A percentile compares a stretch with the other conserved stretches of the same genome.
These are phyloP conservation scores for Ceratocystis albifundus DNA, from an alignment of 2,329 filamentous ascomycete species.

Conservation along the genomic window DNA sequence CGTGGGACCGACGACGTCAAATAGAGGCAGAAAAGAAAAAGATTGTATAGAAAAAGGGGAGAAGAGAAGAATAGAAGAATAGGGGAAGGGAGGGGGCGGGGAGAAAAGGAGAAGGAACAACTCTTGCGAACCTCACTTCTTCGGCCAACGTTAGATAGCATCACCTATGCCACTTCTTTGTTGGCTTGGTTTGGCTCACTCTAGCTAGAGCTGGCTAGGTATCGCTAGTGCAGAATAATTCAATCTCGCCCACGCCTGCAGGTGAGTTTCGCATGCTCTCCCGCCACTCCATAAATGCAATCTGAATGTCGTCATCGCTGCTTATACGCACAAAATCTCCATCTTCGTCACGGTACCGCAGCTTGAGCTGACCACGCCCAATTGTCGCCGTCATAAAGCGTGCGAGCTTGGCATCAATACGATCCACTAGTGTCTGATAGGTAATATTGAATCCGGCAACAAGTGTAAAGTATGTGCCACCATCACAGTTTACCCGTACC, in stretches of 20 bases:
- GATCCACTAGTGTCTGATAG: constrained; percentile 84
- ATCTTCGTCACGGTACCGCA: constrained; percentile 86
- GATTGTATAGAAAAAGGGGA: constrained; percentile 21
- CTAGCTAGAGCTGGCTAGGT: constrained; percentile 25
- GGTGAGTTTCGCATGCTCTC: constrained; percentile 46
- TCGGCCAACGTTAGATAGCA: neutral
- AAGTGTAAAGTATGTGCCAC: constrained; percentile 80
- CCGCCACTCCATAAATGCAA: constrained; percentile 89
- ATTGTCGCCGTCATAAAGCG: constrained; percentile 78
- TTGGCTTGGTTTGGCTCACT: neutral
- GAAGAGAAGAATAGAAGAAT: constrained; percentile 5
- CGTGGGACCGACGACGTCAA: constrained; percentile 15
- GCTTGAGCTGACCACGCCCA: constrained; percentile 65
- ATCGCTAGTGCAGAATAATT: constrained; percentile 63
- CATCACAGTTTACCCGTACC: constrained; percentile 84
- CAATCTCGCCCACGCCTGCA: constrained; percentile 75
- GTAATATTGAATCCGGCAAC: constrained; percentile 93
- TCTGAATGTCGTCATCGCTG: constrained; percentile 90
- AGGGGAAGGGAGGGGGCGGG: constrained; percentile 22
- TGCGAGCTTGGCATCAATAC: constrained; percentile 89
- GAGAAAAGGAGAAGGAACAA: constrained; percentile 2
- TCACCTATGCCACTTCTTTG: no score
- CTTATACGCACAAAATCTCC: constrained; percentile 88
- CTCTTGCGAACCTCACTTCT: neutral
- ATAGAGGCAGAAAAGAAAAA: constrained; percentile 22